Percentiles rank a stretch among this genome's conserved stretches.
Evolutionary conservation across 2,329 filamentous ascomycete genomes (phyloP).

Genomic region (Didymella keratinophila): DNA sequence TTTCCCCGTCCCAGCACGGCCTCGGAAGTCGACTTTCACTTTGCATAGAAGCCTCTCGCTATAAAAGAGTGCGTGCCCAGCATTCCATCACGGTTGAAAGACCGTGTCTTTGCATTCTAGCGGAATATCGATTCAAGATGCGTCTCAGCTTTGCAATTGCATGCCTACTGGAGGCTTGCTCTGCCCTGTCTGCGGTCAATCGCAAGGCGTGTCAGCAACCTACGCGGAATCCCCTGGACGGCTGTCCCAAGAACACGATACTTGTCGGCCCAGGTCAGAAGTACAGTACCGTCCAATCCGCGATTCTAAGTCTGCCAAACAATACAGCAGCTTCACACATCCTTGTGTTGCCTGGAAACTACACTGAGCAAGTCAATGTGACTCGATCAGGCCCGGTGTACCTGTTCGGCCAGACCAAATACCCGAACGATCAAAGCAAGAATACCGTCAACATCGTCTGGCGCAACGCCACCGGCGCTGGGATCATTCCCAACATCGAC

Average conservation of each 20-base stretch:
- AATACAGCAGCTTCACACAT: conserved; percentile 61
- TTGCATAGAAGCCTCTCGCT: neutral
- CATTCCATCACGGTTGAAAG: neutral
- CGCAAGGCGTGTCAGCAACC: conserved; percentile 49
- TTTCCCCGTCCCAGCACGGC: conserved; percentile 5
- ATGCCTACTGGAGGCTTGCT: conserved; percentile 26
- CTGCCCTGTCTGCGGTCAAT: conserved; percentile 27
- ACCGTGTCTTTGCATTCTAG: neutral
- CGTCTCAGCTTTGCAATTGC: conserved; percentile 16
- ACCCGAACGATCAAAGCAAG: conserved; percentile 55
- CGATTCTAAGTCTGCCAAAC: conserved; percentile 57
- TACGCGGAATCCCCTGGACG: conserved; percentile 47
- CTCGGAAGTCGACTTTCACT: neutral
- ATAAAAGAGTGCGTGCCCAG: conserved; percentile 14
- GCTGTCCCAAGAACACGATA: conserved; percentile 49
- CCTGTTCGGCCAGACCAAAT: conserved; percentile 65
- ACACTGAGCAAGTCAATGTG: conserved; percentile 71
- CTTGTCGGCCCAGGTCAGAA: conserved; percentile 37
- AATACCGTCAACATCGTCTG: conserved; percentile 67
- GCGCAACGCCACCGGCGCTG: conserved; percentile 63
- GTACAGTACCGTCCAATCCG: conserved; percentile 56
- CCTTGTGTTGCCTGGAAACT: conserved; percentile 66
- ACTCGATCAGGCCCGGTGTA: conserved; percentile 68
- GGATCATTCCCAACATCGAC: conserved; percentile 56
- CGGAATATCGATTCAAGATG: conserved; percentile 20